Evolutionary conservation across 768 basidiomycete genomes (phyloP).

Genomic region (Sarcomyxa edulis): DNA sequence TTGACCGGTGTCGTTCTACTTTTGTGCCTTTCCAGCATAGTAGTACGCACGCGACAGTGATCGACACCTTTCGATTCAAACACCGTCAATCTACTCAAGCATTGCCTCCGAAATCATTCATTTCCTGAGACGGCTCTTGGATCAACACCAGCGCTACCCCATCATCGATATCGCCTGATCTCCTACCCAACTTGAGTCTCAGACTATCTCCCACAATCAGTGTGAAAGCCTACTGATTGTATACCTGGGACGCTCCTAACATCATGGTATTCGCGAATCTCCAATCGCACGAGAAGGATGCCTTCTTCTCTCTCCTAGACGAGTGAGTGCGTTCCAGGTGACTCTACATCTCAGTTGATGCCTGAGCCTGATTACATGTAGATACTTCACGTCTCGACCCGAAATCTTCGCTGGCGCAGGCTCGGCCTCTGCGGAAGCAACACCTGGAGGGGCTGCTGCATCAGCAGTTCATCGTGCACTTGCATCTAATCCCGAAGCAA

Average conservation of each 20-base stretch:
- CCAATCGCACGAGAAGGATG: constrained; percentile 64
- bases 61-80: no score
- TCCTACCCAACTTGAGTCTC: no score
- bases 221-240: no score
- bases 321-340: constrained; percentile 45
- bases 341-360: neutral
- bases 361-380: constrained; percentile 25
- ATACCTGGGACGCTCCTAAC: neutral
- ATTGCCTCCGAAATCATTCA: no score
- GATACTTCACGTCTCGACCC: constrained; percentile 72
- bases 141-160: no score
- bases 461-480: constrained; percentile 43
- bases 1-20: no score
- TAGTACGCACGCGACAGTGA: no score
- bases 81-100: no score
- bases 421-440: constrained; percentile 16
- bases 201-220: no score
- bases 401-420: constrained; percentile 44
- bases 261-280: constrained; percentile 72
- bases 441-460: constrained; percentile 25
- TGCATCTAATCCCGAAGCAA: constrained; percentile 33
- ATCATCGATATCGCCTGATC: no score
- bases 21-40: neutral
- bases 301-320: constrained; percentile 76
- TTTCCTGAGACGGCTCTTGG: no score